Evolutionary conservation across 2,329 filamentous ascomycete species (phyloP), one percentile per base, ranked within the genome.

Genomic region (Cyanodermella asteris): DNA sequence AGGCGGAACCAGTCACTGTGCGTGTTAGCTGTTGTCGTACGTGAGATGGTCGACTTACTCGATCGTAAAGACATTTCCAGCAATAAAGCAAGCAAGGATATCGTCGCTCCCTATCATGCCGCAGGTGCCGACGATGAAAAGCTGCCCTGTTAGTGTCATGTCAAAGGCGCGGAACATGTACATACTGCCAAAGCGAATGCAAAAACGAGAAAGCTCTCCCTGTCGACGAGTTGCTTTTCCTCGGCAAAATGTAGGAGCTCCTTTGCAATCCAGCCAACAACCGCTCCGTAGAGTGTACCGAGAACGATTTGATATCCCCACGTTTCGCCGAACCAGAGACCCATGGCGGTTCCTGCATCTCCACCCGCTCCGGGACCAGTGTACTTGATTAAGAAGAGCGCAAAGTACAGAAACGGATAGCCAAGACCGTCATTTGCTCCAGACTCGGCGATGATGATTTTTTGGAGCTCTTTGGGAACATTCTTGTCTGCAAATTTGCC

Each of bases 401-500:
- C 74, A 26, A 91, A 55, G 49, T 84, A 91, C 10, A 91, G 50
- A 38, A 91, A 91, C 0, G 80, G 81, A 38, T 91, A 91, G 0
- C 80, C 80, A 18, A 84, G 57, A 0, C 82, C 81, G 47, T 91
- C 81, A 39, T 91, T 91, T 2, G 78, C 75, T 2, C 81, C 82
- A 0, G 75, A 81, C 50, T 93, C 81, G 17, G 69, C 72, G 24
- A 75, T 62, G 39, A 80, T 76, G 36, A 80, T 77, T 34, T 73
- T 69, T 51, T 91, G 80, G 24, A 93, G 53, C 15, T 72, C 64
- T 29, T 69, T 71, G 0, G 82, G 80, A 11, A 91, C 72, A 42
- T 91, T 87, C 38, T 81, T 73, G 40, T 91, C 81, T 1, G 82
- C 82, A 42, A 91, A 93, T 38, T 77, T 82, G 16, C 81, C 81